Evolutionary conservation across 1,139 yeast species (phyloP).

Genomic region (Lodderomyces beijingensis): DNA sequence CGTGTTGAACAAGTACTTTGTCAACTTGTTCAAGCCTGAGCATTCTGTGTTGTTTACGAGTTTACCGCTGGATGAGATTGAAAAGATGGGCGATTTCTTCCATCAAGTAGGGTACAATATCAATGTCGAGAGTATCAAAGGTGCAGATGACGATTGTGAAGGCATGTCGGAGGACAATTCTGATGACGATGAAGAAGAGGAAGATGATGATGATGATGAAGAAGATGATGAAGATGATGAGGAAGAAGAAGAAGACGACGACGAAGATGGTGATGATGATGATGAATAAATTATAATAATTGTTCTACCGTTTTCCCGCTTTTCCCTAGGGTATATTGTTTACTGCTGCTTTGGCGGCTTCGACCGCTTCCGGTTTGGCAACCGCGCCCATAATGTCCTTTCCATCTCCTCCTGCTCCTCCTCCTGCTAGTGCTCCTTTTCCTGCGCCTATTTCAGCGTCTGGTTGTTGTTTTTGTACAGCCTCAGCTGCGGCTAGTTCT

Average conservation of each 20-base stretch:
- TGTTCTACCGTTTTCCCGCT: no score
- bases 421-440: no score
- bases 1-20: slow-evolving; percentile 56
- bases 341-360: no score
- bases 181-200: slow-evolving; percentile 8
- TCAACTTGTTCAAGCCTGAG: slow-evolving; percentile 54
- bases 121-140: slow-evolving; percentile 47
- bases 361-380: no score
- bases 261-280: background rate
- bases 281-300: no score
- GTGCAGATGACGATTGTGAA: slow-evolving; percentile 30
- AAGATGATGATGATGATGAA: slow-evolving; percentile 5
- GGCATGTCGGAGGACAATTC: slow-evolving; percentile 18
- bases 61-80: slow-evolving; percentile 64
- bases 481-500: background rate
- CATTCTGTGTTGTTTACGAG: slow-evolving; percentile 63
- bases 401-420: no score
- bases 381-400: no score
- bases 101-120: slow-evolving; percentile 56
- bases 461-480: slow-evolving; percentile 1
- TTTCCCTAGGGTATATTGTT: background rate
- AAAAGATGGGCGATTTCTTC: slow-evolving; percentile 46
- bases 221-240: slow-evolving; percentile 5
- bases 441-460: no score
- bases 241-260: slow-evolving; percentile 1